Percentiles rank a stretch among this genome's conserved stretches.
Evolutionary conservation across 768 basidiomycete genomes (phyloP).

Genomic region (Suillus variegatus): DNA sequence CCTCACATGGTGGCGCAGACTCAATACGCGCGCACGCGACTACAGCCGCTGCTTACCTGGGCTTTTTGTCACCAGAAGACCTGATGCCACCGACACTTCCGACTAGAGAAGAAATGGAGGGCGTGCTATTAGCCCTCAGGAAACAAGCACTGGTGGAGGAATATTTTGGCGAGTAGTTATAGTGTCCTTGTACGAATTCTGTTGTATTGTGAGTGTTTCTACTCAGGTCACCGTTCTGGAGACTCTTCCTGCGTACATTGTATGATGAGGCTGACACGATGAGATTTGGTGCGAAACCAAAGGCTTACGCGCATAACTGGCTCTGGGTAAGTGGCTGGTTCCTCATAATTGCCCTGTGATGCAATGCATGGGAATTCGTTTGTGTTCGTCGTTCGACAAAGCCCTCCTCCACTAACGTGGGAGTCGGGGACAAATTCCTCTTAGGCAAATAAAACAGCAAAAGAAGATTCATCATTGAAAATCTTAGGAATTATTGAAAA

Average conservation of each 20-base stretch:
- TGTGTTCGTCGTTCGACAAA: too few relatives aligned
- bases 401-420: too few relatives aligned
- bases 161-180: slow-evolving; percentile 51
- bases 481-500: too few relatives aligned
- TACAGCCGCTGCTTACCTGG: slow-evolving; percentile 68
- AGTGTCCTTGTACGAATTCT: too few relatives aligned
- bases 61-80: slow-evolving; percentile 78
- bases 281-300: neutral
- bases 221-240: too few relatives aligned
- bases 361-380: too few relatives aligned
- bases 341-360: neutral
- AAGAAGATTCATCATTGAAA: too few relatives aligned
- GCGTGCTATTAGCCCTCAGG: slow-evolving; percentile 54
- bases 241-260: neutral
- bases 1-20: slow-evolving; percentile 17
- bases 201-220: too few relatives aligned
- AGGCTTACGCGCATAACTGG: neutral
- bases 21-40: slow-evolving; percentile 40
- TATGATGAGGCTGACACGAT: neutral
- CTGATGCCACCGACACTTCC: slow-evolving; percentile 79
- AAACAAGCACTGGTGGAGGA: slow-evolving; percentile 62
- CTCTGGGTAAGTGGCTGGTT: neutral
- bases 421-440: too few relatives aligned
- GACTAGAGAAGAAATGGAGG: slow-evolving; percentile 76
- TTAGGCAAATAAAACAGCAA: too few relatives aligned